Conservation (phyloP, 495 filamentous ascomycete species). For the Tuber borchii region DNA sequence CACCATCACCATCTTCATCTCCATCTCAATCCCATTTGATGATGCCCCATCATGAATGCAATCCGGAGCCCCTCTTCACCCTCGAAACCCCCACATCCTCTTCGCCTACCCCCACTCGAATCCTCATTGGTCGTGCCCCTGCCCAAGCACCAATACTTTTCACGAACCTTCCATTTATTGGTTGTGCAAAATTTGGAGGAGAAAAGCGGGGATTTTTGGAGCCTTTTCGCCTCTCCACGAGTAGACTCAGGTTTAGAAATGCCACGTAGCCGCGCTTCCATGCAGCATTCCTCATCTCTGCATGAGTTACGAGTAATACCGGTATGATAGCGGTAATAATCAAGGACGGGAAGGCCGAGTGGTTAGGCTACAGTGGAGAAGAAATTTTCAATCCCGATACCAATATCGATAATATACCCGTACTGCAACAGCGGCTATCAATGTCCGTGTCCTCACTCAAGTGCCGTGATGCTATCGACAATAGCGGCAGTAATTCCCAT, state of each 20-base stretch:
- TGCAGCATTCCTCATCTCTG: background rate
- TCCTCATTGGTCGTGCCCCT: background rate
- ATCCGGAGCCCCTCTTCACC: background rate
- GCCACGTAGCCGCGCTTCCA: background rate
- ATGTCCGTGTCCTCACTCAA: background rate
- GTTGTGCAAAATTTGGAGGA: background rate
- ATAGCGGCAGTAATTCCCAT: background rate
- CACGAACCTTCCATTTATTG: background rate
- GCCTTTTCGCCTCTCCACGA: background rate
- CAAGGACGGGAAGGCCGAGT: background rate
- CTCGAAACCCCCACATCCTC: background rate
- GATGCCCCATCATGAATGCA: background rate
- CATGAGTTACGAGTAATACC: background rate
- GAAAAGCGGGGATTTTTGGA: background rate
- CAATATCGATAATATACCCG: background rate
- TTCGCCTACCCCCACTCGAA: background rate
- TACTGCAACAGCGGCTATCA: background rate
- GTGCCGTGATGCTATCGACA: background rate
- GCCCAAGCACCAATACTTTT: background rate
- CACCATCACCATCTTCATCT: background rate
- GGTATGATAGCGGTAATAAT: background rate
- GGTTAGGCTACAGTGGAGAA: background rate
- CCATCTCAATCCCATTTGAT: background rate
- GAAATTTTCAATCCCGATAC: background rate
- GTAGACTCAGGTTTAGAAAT: background rate